These are phyloP conservation scores for Sphagnurus paluster DNA, from an alignment of 1,284 basidiomycete genomes.

Conservation along the genomic window DNA sequence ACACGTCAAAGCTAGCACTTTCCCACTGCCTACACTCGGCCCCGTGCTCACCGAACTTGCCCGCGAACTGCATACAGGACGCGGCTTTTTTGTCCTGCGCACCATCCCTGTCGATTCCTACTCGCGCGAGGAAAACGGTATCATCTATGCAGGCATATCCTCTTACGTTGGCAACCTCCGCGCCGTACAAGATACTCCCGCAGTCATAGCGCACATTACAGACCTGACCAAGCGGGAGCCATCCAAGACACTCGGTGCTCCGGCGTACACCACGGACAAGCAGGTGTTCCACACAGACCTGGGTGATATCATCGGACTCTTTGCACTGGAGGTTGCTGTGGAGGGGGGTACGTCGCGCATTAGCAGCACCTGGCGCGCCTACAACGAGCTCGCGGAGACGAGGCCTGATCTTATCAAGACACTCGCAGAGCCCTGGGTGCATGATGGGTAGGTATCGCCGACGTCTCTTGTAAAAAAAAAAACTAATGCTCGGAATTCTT, in stretches of 20 bases:
- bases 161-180: conserved; percentile 40
- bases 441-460: conserved; percentile 38
- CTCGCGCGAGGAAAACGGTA: no score
- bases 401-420: conserved; percentile 42
- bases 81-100: no score
- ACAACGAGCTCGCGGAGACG: conserved; percentile 44
- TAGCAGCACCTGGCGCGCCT: conserved; percentile 41
- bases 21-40: no score
- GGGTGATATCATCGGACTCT: conserved; percentile 42
- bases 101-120: no score
- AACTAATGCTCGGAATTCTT: neutral
- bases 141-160: no score
- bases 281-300: conserved; percentile 49
- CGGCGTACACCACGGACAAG: conserved; percentile 47
- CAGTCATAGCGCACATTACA: conserved; percentile 46
- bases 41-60: no score
- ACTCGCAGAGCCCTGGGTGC: conserved; percentile 40
- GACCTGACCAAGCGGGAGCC: conserved; percentile 38
- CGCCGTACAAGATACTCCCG: conserved; percentile 41
- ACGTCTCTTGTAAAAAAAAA: no score
- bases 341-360: conserved; percentile 44
- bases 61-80: no score
- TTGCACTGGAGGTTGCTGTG: conserved; percentile 40
- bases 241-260: conserved; percentile 36
- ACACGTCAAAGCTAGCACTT: no score